Evolutionary conservation across 2,329 filamentous ascomycete genomes (phyloP).

Genomic region (Alternaria infectoria): DNA sequence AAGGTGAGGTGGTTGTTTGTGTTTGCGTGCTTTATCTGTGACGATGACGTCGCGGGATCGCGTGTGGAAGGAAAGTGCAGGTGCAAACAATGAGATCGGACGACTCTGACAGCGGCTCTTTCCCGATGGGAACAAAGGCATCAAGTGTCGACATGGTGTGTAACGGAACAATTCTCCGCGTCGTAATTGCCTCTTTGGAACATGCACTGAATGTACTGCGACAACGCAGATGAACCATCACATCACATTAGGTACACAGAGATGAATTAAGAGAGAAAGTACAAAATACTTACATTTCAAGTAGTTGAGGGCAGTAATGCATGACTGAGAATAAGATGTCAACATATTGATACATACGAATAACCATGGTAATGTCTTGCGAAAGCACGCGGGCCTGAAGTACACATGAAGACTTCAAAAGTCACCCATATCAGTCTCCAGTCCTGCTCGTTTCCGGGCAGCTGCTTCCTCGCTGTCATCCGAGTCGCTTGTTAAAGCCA

Average conservation of each 20-base stretch:
- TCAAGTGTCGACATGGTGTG: not conserved
- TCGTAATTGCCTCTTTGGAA: not conserved
- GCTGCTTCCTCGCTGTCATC: not conserved
- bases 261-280: no score
- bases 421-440: not conserved
- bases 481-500: not conserved
- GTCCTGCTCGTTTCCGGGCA: not conserved
- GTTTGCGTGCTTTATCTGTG: not conserved
- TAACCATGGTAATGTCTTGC: accelerated
- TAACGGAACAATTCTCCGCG: not conserved
- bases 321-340: no score
- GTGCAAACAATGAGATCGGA: not conserved
- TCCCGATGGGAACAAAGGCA: not conserved
- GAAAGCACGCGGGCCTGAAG: not conserved
- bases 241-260: not conserved
- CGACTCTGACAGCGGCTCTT: not conserved
- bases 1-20: not conserved
- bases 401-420: not conserved
- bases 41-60: not conserved
- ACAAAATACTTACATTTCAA: no score
- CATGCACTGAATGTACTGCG: not conserved
- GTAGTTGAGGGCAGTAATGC: no score
- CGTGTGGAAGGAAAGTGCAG: not conserved
- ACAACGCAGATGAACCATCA: not conserved
- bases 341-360: not conserved